These are phyloP conservation scores for Apiotrichum gracile DNA, from an alignment of 1,284 basidiomycete genomes.

Conservation along the genomic window DNA sequence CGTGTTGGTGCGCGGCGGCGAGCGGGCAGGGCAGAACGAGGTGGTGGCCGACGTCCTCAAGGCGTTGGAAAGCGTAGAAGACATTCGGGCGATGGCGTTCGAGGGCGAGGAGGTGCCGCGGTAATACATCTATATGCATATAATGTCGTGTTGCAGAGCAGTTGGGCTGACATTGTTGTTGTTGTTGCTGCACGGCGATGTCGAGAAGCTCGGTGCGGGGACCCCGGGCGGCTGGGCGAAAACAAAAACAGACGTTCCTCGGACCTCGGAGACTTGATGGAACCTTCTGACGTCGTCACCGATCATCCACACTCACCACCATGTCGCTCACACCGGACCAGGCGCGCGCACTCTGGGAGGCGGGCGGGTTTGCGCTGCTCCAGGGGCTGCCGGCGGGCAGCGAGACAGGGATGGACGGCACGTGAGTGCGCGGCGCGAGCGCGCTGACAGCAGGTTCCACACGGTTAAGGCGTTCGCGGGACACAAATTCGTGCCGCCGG, in stretches of 20 bases:
- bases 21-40: neutral
- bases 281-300: too few species aligned
- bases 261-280: too few species aligned
- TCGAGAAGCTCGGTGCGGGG: too few species aligned
- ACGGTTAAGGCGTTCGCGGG: slow-evolving; percentile 34
- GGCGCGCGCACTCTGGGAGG: slow-evolving; percentile 41
- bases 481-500: slow-evolving; percentile 45
- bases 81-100: neutral
- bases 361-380: slow-evolving; percentile 43
- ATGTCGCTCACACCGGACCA: slow-evolving; percentile 33
- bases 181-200: too few species aligned
- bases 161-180: too few species aligned
- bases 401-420: slow-evolving; percentile 45
- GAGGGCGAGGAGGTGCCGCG: neutral
- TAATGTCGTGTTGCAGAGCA: too few species aligned
- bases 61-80: neutral
- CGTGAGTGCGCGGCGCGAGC: slow-evolving; percentile 20
- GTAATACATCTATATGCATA: neutral
- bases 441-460: slow-evolving; percentile 26
- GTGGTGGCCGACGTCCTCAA: neutral
- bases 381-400: slow-evolving; percentile 37
- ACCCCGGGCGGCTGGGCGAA: too few species aligned
- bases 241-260: too few species aligned
- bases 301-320: too few species aligned
- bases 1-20: slow-evolving; percentile 46